Conservation (phyloP, 495 filamentous ascomycete genomes). For the Trichocladium antarcticum region DNA sequence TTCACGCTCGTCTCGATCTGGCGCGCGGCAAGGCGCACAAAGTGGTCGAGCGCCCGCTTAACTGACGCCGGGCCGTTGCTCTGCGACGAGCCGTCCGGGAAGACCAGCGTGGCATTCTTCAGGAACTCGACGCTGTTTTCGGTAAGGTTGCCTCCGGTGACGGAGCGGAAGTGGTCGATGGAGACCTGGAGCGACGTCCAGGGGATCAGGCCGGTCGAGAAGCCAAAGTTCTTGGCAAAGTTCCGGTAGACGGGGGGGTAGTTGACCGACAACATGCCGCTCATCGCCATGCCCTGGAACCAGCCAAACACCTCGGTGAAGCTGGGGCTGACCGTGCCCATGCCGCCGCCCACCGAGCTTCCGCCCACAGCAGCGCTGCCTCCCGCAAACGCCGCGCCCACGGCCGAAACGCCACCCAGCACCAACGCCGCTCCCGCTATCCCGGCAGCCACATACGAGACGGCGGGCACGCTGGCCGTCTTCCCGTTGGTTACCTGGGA, state of each 20-base stretch:
- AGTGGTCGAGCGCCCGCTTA: conserved; percentile 45
- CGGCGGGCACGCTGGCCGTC: conserved; percentile 57
- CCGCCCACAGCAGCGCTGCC: conserved; percentile 29
- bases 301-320: conserved; percentile 79
- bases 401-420: conserved; percentile 60
- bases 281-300: conserved; percentile 90
- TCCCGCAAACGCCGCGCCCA: conserved; percentile 47
- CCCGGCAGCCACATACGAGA: conserved; percentile 75
- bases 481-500: conserved; percentile 81
- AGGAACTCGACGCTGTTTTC: conserved; percentile 65
- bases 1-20: conserved; percentile 43
- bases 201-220: conserved; percentile 73
- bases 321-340: conserved; percentile 61
- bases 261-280: conserved; percentile 86
- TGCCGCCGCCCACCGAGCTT: conserved; percentile 46
- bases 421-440: conserved; percentile 78
- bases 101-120: conserved; percentile 59
- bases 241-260: conserved; percentile 78
- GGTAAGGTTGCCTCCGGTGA: conserved; percentile 80
- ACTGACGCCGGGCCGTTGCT: conserved; percentile 28
- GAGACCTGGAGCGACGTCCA: conserved; percentile 69
- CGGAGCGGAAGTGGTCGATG: conserved; percentile 73
- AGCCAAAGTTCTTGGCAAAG: conserved; percentile 87
- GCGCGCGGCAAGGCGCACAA: conserved; percentile 39
- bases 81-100: conserved; percentile 39